phyloP scores from a whole-genome alignment of 1,139 yeast species.

The Debaryomycetaceae sp. region DNA sequence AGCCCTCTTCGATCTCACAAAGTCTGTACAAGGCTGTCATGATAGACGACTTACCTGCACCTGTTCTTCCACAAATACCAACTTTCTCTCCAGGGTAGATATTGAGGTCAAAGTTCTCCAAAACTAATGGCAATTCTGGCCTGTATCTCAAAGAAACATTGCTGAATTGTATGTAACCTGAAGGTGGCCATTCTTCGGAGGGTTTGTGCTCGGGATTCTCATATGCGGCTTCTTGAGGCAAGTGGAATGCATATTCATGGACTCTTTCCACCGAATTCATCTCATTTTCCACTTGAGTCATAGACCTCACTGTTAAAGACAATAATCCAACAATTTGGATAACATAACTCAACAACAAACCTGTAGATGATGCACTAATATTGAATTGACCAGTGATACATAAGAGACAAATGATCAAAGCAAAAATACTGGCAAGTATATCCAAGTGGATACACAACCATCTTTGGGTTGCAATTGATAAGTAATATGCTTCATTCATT shows the following conservation, averaged over 20 bases:
- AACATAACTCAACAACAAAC: conserved; percentile 42
- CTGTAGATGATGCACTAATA: conserved; percentile 43
- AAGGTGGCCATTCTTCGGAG: conserved; percentile 76
- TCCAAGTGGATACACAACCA: conserved; percentile 45
- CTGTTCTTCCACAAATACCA: conserved; percentile 97
- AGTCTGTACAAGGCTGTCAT: conserved; percentile 91
- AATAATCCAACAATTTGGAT: conserved; percentile 44
- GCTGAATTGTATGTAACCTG: conserved; percentile 73
- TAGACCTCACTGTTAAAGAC: conserved; percentile 39
- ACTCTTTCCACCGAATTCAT: conserved; percentile 49
- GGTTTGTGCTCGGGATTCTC: conserved; percentile 64
- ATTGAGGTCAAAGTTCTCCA: conserved; percentile 74
- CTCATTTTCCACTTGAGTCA: conserved; percentile 47
- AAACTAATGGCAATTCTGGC: conserved; percentile 81
- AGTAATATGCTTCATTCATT: conserved; percentile 44
- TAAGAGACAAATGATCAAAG: conserved; percentile 37
- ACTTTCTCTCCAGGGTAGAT: conserved; percentile 78
- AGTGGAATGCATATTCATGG: conserved; percentile 37
- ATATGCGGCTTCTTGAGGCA: conserved; percentile 76
- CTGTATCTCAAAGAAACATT: conserved; percentile 82
- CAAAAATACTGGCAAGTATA: conserved; percentile 35
- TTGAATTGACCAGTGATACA: conserved; percentile 40
- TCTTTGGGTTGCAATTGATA: conserved; percentile 43
- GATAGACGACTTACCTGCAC: conserved; percentile 96
- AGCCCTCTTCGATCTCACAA: conserved; percentile 81